These are phyloP conservation scores for Fusarium humuli DNA, from an alignment of 2,329 filamentous ascomycete species.

Conservation along the genomic window DNA sequence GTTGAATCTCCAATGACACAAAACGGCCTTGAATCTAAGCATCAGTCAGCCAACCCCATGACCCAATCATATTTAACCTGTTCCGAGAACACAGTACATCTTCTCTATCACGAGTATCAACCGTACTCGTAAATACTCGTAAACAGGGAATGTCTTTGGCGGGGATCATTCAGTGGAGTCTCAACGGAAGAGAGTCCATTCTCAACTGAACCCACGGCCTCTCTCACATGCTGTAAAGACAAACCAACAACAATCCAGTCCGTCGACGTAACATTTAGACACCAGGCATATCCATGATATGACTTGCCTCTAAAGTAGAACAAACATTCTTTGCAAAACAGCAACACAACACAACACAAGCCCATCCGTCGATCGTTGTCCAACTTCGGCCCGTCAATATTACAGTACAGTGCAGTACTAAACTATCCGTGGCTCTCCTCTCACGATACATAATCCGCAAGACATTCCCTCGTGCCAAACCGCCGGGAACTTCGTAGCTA, in stretches of 20 bases:
- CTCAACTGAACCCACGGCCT: conserved; percentile 13
- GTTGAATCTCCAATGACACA: conserved; percentile 13
- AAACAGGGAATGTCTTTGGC: conserved; percentile 17
- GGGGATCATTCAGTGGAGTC: conserved; percentile 12
- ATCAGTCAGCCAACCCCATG: neutral
- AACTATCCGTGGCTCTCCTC: conserved; percentile 21
- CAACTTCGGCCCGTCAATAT: conserved; percentile 16
- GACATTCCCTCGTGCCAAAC: conserved; percentile 40
- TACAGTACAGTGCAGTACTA: neutral
- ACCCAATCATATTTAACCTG: neutral
- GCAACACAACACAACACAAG: neutral
- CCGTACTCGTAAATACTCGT: conserved; percentile 12
- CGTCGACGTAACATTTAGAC: neutral
- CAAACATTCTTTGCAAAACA: neutral
- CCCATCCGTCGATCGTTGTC: conserved; percentile 27
- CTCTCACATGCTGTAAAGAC: conserved; percentile 10
- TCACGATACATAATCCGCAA: conserved; percentile 41
- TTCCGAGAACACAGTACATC: neutral
- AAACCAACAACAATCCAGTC: conserved; percentile 18
- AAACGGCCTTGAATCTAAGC: neutral
- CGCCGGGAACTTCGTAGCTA: neutral
- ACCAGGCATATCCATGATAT: conserved; percentile 2
- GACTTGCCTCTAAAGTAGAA: neutral
- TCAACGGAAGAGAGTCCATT: neutral
- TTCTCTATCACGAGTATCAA: too few relatives aligned